Evolutionary conservation across 2,329 filamentous ascomycete species (phyloP), one percentile per base, ranked within the genome.

Genomic region (Grosmannia penicillata): DNA sequence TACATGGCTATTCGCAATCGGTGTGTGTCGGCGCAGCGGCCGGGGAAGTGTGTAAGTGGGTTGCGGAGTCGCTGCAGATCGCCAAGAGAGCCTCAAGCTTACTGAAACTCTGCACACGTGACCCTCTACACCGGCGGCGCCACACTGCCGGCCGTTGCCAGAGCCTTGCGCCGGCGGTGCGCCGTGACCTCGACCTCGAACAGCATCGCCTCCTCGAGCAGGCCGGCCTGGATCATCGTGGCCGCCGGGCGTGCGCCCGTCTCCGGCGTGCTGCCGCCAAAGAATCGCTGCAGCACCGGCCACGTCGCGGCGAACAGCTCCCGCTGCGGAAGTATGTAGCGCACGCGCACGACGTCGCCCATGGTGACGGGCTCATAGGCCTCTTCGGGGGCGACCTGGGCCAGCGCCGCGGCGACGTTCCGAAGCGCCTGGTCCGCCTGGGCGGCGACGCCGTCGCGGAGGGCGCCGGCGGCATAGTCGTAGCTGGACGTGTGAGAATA

Each of bases 171-270:
- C 26, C 24, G 38, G 33, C 42, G 41, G 40, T 45, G 48, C 3
- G 54, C 55, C 26, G 54, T 57, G 18, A 56, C 55, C 43, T 58
- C 56, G 8, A 57, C 39, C 47, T 58, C 56, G 30, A 58, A 55
- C 51, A 53, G 58, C 60, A 65, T 64, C 15, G 35, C 54, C 26
- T 68, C 66, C 47, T 68, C 62, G 62, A 71, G 64, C 40, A 72
- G 45, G 9, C 53, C 60, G 0, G 64, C 59, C 49, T 69, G 61
- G 1, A 70, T 49, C 68, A 72, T 72, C 1, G 65, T 72, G 17
- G 68, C 68, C 19, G 68, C 67, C 1, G 68, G 68, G 24, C 60
- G 53, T n/a, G 66, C 60, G 3, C 59, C 50, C 4, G 61, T 61
- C 32, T 65, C 58, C n/a, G n/a, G n/a, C n/a, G n/a, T n/a, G n/a